Evolutionary conservation across 768 basidiomycete species (phyloP).

Genomic region (Sistotremastrum suecicum): DNA sequence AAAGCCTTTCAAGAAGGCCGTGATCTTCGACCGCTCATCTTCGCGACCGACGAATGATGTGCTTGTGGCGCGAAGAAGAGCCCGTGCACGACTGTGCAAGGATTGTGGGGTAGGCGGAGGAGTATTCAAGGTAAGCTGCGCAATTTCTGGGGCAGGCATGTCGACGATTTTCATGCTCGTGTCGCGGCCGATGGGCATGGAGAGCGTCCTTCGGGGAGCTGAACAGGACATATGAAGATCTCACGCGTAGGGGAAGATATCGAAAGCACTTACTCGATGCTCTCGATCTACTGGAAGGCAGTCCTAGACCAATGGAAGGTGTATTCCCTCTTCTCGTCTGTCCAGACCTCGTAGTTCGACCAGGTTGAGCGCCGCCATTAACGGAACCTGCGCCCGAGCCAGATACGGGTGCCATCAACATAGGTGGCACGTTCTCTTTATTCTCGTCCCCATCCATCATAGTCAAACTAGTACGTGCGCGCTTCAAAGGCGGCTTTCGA

Average conservation of each 20-base stretch:
- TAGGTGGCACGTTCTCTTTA: constrained; percentile 70
- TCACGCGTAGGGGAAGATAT: neutral
- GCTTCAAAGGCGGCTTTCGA: constrained; percentile 50
- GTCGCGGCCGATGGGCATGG: too few species aligned
- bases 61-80: constrained; percentile 52
- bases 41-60: constrained; percentile 52
- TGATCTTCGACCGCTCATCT: constrained; percentile 42
- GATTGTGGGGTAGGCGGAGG: constrained; percentile 48
- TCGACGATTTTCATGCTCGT: constrained; percentile 21
- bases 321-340: constrained; percentile 12
- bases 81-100: constrained; percentile 42
- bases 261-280: neutral
- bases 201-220: too few species aligned
- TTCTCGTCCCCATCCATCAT: constrained; percentile 43
- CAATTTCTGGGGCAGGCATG: constrained; percentile 31
- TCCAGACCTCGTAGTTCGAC: constrained; percentile 21
- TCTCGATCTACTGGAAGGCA: neutral
- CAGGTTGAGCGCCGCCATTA: constrained; percentile 22
- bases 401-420: constrained; percentile 20
- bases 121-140: constrained; percentile 34
- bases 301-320: neutral
- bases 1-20: constrained; percentile 45
- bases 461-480: constrained; percentile 33
- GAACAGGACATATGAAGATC: neutral
- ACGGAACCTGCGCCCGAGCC: constrained; percentile 18